Evolutionary conservation across 2,329 filamentous ascomycete species (phyloP).

Genomic region (Ophiostoma piceae): DNA sequence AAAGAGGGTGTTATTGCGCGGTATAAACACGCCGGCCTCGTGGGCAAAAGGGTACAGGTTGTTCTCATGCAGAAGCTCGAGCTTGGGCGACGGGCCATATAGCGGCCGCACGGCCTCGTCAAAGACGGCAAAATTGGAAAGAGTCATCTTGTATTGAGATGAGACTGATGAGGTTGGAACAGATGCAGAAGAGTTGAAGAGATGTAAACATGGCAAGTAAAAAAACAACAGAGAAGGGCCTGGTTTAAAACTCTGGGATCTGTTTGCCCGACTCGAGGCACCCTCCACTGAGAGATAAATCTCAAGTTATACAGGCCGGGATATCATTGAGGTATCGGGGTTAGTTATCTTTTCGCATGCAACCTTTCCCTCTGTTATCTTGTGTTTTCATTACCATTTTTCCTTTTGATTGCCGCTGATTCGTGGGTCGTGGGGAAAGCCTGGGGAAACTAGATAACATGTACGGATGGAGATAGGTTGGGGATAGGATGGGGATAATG

Average conservation of each 20-base stretch:
- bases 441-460: background rate
- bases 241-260: background rate
- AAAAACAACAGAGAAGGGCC: background rate
- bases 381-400: background rate
- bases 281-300: background rate
- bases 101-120: constrained; percentile 18
- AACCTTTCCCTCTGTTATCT: background rate
- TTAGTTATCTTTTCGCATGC: background rate
- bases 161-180: background rate
- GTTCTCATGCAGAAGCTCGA: constrained; percentile 33
- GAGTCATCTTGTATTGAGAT: constrained; percentile 1
- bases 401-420: constrained; percentile 1
- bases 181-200: background rate
- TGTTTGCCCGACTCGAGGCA: background rate
- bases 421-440: background rate
- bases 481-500: constrained; percentile 4
- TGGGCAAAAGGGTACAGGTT: constrained; percentile 28
- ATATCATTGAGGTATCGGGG: background rate
- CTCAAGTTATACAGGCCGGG: background rate
- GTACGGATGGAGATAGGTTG: background rate
- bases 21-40: constrained; percentile 25
- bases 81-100: constrained; percentile 19
- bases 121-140: constrained; percentile 16
- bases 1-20: constrained; percentile 18
- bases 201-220: background rate